Base-by-base conservation (phyloP, 179 eudicot genomes). In the Amaranthus tricolor region DNA sequence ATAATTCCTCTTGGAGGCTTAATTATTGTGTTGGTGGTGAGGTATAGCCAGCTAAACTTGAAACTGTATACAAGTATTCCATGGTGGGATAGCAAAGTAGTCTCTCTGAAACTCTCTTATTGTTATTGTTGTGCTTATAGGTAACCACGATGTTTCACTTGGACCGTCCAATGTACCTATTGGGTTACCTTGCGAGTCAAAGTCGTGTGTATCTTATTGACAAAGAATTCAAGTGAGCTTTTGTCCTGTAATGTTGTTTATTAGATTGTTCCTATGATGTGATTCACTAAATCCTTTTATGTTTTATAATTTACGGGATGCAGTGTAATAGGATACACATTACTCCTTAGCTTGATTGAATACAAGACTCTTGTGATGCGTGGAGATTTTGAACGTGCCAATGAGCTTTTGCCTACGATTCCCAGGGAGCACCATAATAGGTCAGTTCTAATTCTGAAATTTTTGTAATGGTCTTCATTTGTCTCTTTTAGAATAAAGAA, bases 11-110 rank as follows among this genome's bases (percentile, higher is more conserved):
- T 16, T 91, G 97, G 99, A 85, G 91, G 74, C 98, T 95, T 58
- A 93, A 95, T 82, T 95, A 95, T 73, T 95, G 99, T 83, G 99
- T 95, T 77, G 99, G 97, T 79, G 98, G 99, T 49, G 99, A 95
- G 99, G 99, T 95, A 91, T 74, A 63, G 50, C 72, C 62, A 58
- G 14, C 44, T 50, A 63, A 48, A 52, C 67, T 66, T 69, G 44
- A 63, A 48, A 52, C 67, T 66, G 64, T 44, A 13, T 48, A 40
- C 40, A 20, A 44, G 5, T 31, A 6, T 66, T 77, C 49, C 67
- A 20, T 24, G 19, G 44, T 56, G 51, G 19, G 20, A 24, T 63
- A 62, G 12, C 43, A 40, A 43, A 50, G 56, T 53, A 53, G 72
- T 66, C 61, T 68, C 16, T 9, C 47, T 66, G 31, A 56, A 61